phyloP scores from a whole-genome alignment of 1,284 basidiomycete genomes.

The Tylopilus orsonianus region DNA sequence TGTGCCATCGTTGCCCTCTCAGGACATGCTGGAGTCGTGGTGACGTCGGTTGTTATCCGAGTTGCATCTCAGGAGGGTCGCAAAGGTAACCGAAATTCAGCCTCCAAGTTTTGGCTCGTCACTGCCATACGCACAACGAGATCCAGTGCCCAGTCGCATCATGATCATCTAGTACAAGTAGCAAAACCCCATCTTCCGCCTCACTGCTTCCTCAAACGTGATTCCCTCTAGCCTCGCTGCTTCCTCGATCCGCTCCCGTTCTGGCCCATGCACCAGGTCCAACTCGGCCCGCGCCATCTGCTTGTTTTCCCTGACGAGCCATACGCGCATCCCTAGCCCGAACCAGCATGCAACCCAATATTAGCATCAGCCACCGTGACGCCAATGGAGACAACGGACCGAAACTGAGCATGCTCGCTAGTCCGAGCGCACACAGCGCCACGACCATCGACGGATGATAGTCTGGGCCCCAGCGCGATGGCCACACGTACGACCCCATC shows the following conservation, averaged over 20 bases:
- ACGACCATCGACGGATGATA: slow-evolving; percentile 55
- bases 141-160: no score
- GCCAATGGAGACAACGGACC: slow-evolving; percentile 29
- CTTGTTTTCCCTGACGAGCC: slow-evolving; percentile 46
- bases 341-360: slow-evolving; percentile 47
- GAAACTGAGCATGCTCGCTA: slow-evolving; percentile 38
- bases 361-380: slow-evolving; percentile 25
- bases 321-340: no score
- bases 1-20: no score
- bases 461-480: slow-evolving; percentile 46
- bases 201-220: slow-evolving; percentile 50
- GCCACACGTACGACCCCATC: slow-evolving; percentile 55
- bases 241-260: slow-evolving; percentile 45
- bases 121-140: no score
- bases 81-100: no score
- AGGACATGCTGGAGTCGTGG: no score
- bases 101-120: no score
- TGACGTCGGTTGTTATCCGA: no score
- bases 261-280: slow-evolving; percentile 40
- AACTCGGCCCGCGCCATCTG: slow-evolving; percentile 46
- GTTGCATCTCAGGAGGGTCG: no score
- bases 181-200: slow-evolving; percentile 47
- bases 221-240: slow-evolving; percentile 51
- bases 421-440: slow-evolving; percentile 40
- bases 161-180: slow-evolving; percentile 41